phyloP scores from a whole-genome alignment of 352 stramenopile species.

The Elongisporangium anandrum region DNA sequence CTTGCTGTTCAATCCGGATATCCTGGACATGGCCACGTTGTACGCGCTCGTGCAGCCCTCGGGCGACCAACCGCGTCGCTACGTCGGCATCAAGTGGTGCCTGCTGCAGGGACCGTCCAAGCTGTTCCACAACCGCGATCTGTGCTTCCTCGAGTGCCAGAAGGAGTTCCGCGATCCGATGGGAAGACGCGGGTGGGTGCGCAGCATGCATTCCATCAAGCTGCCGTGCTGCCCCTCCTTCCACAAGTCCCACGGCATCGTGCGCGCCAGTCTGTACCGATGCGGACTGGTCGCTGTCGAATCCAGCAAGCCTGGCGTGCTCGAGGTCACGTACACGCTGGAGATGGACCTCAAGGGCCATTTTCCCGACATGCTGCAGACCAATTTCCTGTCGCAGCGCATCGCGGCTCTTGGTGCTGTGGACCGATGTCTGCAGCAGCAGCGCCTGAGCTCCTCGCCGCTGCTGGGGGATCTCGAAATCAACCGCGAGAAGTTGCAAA shows the following conservation, averaged over 20 bases:
- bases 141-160: conserved; percentile 84
- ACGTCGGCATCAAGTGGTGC: conserved; percentile 82
- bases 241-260: conserved; percentile 47
- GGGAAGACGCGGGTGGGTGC: conserved; percentile 53
- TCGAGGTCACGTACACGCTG: conserved; percentile 80
- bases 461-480: conserved; percentile 80
- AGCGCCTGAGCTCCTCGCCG: conserved; percentile 71
- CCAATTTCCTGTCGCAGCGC: conserved; percentile 57
- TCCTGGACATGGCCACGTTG: conserved; percentile 66
- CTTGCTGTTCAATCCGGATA: conserved; percentile 73
- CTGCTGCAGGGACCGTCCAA: conserved; percentile 66
- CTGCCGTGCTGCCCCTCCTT: conserved; percentile 50
- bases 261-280: conserved; percentile 78
- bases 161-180: conserved; percentile 72
- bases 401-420: conserved; percentile 65
- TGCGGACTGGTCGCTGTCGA: conserved; percentile 78
- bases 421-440: conserved; percentile 74
- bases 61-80: conserved; percentile 61
- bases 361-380: conserved; percentile 68
- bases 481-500: conserved; percentile 17
- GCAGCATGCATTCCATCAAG: conserved; percentile 54
- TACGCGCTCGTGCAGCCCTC: conserved; percentile 73
- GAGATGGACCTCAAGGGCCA: conserved; percentile 83
- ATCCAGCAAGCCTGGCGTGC: conserved; percentile 61
- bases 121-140: conserved; percentile 73